Percentiles rank a stretch among this genome's conserved stretches.
phyloP scores from a whole-genome alignment of 2,329 filamentous ascomycete species.

The Fusarium sp. region DNA sequence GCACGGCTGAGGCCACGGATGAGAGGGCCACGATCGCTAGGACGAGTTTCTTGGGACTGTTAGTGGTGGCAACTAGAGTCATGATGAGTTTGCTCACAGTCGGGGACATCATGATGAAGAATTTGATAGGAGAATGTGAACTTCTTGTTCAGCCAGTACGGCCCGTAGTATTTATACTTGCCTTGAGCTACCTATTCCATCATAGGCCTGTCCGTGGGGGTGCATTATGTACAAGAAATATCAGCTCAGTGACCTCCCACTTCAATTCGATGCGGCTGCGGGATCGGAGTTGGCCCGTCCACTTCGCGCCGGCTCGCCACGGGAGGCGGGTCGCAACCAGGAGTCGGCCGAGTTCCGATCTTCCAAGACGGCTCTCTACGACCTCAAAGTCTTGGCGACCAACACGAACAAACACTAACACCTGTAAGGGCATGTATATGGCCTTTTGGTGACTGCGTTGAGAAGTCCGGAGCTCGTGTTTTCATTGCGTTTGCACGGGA shows the following conservation, averaged over 20 bases:
- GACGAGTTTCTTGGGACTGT: neutral
- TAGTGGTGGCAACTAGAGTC: neutral
- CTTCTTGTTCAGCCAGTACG: neutral
- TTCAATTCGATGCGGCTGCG: neutral
- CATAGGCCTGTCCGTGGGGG: neutral
- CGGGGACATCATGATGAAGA: neutral
- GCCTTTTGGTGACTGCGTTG: accelerated
- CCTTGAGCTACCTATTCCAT: neutral
- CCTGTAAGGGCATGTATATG: neutral
- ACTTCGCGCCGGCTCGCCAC: neutral
- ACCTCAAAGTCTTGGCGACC: neutral
- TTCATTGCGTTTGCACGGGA: too few species aligned
- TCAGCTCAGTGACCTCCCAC: neutral
- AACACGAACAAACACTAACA: neutral
- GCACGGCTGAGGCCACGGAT: neutral
- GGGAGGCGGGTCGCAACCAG: neutral
- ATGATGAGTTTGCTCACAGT: neutral
- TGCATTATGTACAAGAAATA: neutral
- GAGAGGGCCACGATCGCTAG: neutral
- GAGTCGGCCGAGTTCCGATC: neutral
- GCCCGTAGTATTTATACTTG: neutral
- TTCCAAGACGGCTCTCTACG: neutral
- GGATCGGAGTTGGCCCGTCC: neutral
- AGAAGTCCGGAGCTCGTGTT: neutral
- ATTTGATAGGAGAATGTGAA: too few species aligned